A percentile compares a stretch with the other conserved stretches of the same genome.
These are phyloP conservation scores for Fusarium ambrosium DNA, from an alignment of 2,329 filamentous ascomycete genomes.

Conservation along the genomic window DNA sequence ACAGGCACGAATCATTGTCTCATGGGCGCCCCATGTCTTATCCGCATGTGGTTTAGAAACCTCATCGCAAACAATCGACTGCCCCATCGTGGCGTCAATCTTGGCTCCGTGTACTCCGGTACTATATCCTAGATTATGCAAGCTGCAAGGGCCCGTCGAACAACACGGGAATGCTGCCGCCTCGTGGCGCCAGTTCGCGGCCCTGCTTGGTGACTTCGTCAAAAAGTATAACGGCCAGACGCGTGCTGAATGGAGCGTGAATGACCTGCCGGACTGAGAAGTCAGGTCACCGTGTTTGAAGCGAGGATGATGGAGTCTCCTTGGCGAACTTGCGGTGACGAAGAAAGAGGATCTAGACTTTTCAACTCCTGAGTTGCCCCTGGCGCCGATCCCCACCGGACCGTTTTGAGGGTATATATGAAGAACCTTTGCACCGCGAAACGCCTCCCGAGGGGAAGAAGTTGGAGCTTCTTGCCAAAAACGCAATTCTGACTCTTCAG, in stretches of 20 bases:
- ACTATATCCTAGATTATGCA: neutral
- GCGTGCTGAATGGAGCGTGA: neutral
- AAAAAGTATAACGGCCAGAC: slow-evolving; percentile 32
- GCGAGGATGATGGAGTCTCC: neutral
- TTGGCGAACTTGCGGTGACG: neutral
- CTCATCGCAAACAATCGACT: slow-evolving; percentile 15
- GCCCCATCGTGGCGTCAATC: neutral
- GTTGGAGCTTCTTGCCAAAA: slow-evolving; percentile 3
- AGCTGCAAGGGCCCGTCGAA: slow-evolving; percentile 13
- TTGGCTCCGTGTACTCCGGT: neutral
- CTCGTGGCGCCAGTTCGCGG: slow-evolving; percentile 15
- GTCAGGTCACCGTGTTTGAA: neutral
- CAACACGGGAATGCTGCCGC: slow-evolving; percentile 23
- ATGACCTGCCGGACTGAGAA: neutral
- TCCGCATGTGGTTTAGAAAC: slow-evolving; percentile 22
- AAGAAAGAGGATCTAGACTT: neutral
- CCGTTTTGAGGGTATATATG: slow-evolving; percentile 29
- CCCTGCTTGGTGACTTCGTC: neutral
- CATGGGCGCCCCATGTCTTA: neutral
- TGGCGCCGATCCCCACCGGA: neutral
- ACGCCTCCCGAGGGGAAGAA: neutral
- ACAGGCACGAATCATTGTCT: slow-evolving; percentile 31
- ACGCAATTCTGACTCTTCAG: slow-evolving; percentile 14
- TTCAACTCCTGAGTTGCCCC: neutral
- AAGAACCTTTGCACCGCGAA: neutral